These are phyloP conservation scores for Vaccinium macrocarpon DNA, from an alignment of 148 eudicot genomes.

Conservation along the genomic window DNA sequence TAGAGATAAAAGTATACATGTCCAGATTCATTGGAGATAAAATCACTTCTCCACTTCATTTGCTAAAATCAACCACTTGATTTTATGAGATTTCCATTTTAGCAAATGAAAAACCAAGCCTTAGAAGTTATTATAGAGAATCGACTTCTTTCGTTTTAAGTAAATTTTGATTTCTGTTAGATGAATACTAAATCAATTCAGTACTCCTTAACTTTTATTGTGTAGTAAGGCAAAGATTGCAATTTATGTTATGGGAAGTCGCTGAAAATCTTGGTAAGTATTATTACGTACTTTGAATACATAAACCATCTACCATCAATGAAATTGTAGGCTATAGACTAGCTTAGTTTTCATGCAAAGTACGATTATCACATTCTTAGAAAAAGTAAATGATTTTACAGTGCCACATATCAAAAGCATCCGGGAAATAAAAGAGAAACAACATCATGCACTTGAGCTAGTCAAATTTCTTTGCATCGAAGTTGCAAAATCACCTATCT, in stretches of 20 bases:
- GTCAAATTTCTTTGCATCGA: neutral
- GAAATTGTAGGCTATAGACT: neutral
- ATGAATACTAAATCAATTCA: neutral
- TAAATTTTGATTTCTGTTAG: neutral
- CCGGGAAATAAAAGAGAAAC: neutral
- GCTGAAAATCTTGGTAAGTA: neutral
- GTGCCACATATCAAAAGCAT: neutral
- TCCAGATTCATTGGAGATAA: no score
- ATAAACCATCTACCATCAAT: no score
- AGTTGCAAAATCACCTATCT: neutral
- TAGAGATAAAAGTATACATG: no score
- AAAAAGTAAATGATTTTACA: neutral
- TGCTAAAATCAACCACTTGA: no score
- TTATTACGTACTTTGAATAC: neutral
- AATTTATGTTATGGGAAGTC: neutral
- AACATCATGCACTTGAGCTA: neutral
- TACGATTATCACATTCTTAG: neutral
- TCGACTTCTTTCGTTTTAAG: no score
- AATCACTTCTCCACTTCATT: no score
- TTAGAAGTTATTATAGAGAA: no score
- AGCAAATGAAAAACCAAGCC: no score
- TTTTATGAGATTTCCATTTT: no score
- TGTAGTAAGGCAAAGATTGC: slow-evolving; percentile 1
- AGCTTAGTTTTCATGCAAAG: neutral
- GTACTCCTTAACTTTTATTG: neutral